A percentile compares a stretch with the other conserved stretches of the same genome.
Evolutionary conservation across 768 basidiomycete genomes (phyloP).

Genomic region (Postia placenta): DNA sequence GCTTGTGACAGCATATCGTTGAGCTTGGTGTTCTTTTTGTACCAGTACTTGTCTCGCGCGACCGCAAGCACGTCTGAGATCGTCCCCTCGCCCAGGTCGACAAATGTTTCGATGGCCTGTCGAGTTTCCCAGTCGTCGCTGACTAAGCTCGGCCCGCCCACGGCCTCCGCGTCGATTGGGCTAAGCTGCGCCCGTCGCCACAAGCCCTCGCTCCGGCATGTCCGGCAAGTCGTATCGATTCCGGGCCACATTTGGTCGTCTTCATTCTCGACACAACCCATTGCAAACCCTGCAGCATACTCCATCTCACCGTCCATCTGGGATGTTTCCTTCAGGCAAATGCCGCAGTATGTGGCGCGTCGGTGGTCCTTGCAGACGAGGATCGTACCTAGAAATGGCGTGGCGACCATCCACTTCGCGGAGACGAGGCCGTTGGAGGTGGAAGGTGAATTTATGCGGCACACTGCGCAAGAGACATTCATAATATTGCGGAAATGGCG

Average conservation of each 20-base stretch:
- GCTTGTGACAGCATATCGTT: constrained; percentile 63
- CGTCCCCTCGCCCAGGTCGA: constrained; percentile 68
- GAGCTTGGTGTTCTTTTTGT: constrained; percentile 58
- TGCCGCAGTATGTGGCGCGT: constrained; percentile 54
- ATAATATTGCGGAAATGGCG: constrained; percentile 59
- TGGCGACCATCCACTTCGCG: constrained; percentile 40
- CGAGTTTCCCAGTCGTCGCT: constrained; percentile 61
- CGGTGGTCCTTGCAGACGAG: constrained; percentile 61
- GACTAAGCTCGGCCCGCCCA: constrained; percentile 37
- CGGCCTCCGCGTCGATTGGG: constrained; percentile 47
- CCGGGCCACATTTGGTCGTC: constrained; percentile 64
- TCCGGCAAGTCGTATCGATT: constrained; percentile 61
- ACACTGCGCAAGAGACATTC: constrained; percentile 52
- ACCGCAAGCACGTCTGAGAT: constrained; percentile 54
- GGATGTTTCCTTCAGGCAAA: constrained; percentile 64
- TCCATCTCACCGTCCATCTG: constrained; percentile 34
- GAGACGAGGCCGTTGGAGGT: constrained; percentile 42
- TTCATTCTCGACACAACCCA: constrained; percentile 62
- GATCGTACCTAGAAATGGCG: constrained; percentile 40
- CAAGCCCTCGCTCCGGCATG: constrained; percentile 60
- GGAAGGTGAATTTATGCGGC: constrained; percentile 60
- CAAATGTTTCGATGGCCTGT: constrained; percentile 61
- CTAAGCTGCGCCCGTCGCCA: constrained; percentile 50
- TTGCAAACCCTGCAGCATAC: constrained; percentile 24
- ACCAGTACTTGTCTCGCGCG: constrained; percentile 69